Evolutionary conservation across 331 rosid species (phyloP).

Genomic region (Malus hybrid): DNA sequence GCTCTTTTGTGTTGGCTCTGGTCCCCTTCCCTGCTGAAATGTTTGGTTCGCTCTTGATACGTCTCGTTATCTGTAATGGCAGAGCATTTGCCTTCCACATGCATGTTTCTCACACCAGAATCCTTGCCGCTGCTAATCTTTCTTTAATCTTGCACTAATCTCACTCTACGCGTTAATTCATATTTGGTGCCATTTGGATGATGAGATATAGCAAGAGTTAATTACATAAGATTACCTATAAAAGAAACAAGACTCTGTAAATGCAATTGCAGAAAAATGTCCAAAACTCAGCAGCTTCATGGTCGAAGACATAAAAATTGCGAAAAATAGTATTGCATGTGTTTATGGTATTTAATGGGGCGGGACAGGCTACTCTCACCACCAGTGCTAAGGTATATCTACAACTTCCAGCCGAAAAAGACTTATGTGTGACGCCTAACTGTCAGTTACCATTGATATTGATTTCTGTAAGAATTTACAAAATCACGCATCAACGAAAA

Average conservation of each 20-base stretch:
- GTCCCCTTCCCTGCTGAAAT: not conserved
- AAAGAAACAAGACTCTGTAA: not conserved
- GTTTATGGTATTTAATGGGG: too few relatives aligned
- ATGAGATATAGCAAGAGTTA: not conserved
- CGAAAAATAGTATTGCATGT: too few relatives aligned
- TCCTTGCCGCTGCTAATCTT: not conserved
- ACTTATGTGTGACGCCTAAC: too few relatives aligned
- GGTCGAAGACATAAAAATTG: too few relatives aligned
- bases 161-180: not conserved
- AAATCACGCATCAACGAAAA: too few relatives aligned
- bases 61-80: not conserved
- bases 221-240: too few relatives aligned
- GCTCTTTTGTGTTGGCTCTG: not conserved
- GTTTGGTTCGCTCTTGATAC: not conserved
- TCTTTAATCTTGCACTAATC: not conserved
- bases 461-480: too few relatives aligned
- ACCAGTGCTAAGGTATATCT: too few relatives aligned
- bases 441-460: rapidly evolving
- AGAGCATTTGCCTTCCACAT: not conserved
- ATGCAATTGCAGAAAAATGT: not conserved
- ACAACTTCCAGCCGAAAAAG: rapidly evolving
- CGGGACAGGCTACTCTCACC: too few relatives aligned
- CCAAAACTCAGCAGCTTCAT: too few relatives aligned
- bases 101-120: not conserved
- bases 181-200: not conserved